Evolutionary conservation across 331 rosid species (phyloP), one percentile per base, ranked within the genome.

Genomic region (Erythrophleum ivorense): DNA sequence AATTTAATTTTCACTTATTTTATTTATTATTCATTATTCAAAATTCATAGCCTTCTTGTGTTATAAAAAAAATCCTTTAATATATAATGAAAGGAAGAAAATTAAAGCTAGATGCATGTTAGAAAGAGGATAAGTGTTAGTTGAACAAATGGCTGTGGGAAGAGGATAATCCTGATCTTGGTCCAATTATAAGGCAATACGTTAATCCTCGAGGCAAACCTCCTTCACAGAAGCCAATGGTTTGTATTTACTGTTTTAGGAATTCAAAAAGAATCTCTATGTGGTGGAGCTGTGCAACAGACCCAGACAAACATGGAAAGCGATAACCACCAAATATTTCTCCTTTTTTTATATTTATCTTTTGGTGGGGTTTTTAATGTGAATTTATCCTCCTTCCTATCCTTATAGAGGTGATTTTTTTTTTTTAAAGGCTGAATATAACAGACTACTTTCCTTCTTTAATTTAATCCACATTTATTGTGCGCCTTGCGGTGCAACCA

Each of bases 221-320:
- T 18, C 72, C 50, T 40, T 18, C 52, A 9, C 40, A 13, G n/a
- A 69, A 69, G 49, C 63, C 29, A 77, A 13, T 21, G 57, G 19
- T n/a, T 21, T 34, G 19, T 7, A 2, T 49, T 33, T 10, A 4
- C 10, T 71, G 7, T 18, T 4, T 71, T 7, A 68, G 29, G 48
- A 50, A 62, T 77, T 52, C 45, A 15, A 74, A 54, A 6, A 53
- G 36, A 54, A 54, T 55, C 65, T 50, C 36, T 49, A 15, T 71
- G 57, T 70, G 57, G 38, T 21, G 38, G 9, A 46, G 50, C 72
- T 66, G 74, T 69, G 53, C 54, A n/a, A 45, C 54, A 43, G 74
- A 69, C 38, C 45, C 36, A 5, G 33, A 67, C 73, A 41, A 38
- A 33, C 80, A 49, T 18, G 12, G 49, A 77, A 64, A 64, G 52